Percentiles rank a stretch among this genome's conserved stretches.
Evolutionary conservation across 495 filamentous ascomycete genomes (phyloP).

Genomic region (Xylaria castorea): DNA sequence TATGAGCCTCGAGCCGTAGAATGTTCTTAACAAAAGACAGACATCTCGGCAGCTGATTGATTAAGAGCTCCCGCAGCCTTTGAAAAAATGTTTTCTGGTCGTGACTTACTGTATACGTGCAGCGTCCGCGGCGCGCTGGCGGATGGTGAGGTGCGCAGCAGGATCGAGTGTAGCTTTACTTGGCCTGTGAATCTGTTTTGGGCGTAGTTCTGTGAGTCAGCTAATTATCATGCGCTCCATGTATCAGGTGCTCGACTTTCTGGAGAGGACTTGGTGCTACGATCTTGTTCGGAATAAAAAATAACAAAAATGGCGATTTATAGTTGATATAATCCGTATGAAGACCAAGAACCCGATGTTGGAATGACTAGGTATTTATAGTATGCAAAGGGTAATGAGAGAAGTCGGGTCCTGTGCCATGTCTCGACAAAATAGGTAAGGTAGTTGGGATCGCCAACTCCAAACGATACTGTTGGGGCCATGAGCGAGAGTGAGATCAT

Average conservation of each 20-base stretch:
- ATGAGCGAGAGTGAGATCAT: not conserved
- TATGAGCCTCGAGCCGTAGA: not conserved
- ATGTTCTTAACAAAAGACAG: not conserved
- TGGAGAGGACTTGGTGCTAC: not conserved
- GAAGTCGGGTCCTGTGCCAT: not conserved
- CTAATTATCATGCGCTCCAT: not conserved
- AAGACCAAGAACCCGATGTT: not conserved
- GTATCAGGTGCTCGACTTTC: not conserved
- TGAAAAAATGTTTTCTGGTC: not conserved
- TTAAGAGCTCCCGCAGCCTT: not conserved
- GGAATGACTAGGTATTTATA: not conserved
- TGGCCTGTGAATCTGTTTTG: constrained; percentile 85
- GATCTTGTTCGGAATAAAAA: not conserved
- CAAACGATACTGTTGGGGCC: not conserved
- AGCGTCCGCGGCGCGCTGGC: constrained; percentile 78
- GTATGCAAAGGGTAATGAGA: not conserved
- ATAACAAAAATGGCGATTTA: not conserved
- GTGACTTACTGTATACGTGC: constrained; percentile 66
- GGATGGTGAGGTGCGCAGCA: constrained; percentile 77
- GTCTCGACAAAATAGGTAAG: too few species aligned
- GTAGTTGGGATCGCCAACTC: too few species aligned
- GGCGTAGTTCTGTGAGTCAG: not conserved
- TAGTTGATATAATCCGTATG: not conserved
- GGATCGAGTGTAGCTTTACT: constrained; percentile 86
- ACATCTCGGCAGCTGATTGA: not conserved